These are phyloP conservation scores for Fusarium sororula DNA, from an alignment of 2,329 filamentous ascomycete species.

Conservation along the genomic window DNA sequence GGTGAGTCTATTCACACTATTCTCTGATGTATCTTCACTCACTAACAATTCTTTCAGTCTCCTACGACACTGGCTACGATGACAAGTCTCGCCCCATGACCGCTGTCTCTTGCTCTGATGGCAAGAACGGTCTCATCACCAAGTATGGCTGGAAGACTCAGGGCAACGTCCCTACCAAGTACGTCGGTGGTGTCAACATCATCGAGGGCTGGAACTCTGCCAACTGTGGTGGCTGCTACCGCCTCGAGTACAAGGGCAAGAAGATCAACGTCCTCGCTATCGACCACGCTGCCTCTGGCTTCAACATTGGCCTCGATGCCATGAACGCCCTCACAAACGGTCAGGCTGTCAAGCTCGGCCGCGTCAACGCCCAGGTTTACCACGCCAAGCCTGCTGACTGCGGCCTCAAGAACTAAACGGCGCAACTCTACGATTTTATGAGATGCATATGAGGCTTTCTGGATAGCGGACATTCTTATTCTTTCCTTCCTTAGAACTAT, in stretches of 20 bases:
- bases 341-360: slow-evolving; percentile 59
- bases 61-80: slow-evolving; percentile 79
- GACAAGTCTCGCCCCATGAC: slow-evolving; percentile 63
- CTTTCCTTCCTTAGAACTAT: slow-evolving; percentile 38
- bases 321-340: slow-evolving; percentile 65
- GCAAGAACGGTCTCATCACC: slow-evolving; percentile 71
- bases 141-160: slow-evolving; percentile 67
- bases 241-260: slow-evolving; percentile 59
- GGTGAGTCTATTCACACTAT: slow-evolving; percentile 36
- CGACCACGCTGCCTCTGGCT: slow-evolving; percentile 59
- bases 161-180: slow-evolving; percentile 59
- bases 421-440: slow-evolving; percentile 18
- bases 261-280: slow-evolving; percentile 65
- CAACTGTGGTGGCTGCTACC: slow-evolving; percentile 68
- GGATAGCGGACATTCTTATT: slow-evolving; percentile 21
- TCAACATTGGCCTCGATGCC: slow-evolving; percentile 66
- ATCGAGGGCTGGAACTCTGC: slow-evolving; percentile 66
- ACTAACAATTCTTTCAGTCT: slow-evolving; percentile 56
- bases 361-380: slow-evolving; percentile 58
- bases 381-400: slow-evolving; percentile 58
- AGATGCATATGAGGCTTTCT: slow-evolving; percentile 18
- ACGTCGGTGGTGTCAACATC: slow-evolving; percentile 63
- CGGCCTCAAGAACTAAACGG: slow-evolving; percentile 45
- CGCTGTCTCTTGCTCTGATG: slow-evolving; percentile 73
- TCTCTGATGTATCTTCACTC: background rate